Evolutionary conservation across 2,329 filamentous ascomycete species (phyloP), one percentile per base, ranked within the genome.

Genomic region (Trematosphaeria pertusa): DNA sequence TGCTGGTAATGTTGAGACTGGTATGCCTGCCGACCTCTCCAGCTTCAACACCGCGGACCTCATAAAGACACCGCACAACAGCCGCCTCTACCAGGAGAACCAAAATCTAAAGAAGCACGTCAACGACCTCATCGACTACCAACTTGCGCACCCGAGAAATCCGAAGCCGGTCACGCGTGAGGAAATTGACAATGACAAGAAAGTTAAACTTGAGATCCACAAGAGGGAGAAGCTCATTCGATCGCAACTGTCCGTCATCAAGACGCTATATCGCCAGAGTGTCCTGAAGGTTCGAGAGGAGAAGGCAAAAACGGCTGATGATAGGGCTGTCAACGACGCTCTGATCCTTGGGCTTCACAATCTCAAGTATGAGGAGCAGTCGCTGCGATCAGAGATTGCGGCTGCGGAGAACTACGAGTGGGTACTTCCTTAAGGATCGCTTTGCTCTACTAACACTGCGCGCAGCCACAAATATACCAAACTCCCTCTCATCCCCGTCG

Each of bases 261-360:
- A 93, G 44, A 88, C 88, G 10, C 79, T 94, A 20, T 93, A 97
- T 69, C 86, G 94, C 20, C 82, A 87, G 54, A 91, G 91, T 8
- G 85, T 92, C 56, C 82, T 96, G 60, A 81, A 85, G 21, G 89
- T 91, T 21, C 86, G 94, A 56, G 85, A 91, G 59, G 96, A 92
- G 11, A 97, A 97, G 71, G 80, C 88, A 42, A 79, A 85, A 59
- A 97, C 94, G 0, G 88, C 90, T 21, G 91, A 96, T 71, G 89
- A 88, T 37, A 85, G 92, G 37, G 89, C 93, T 62, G 91, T 96
- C 73, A 91, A 97, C 55, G 94, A 99, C 69, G 85, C 87, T 38
- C 79, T 99, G 51, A 92, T 97, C 69, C 80, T 99, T 28, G 89
- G 96, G 66, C 80, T 99, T 44, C 93, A 97, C 73, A 99, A 99